phyloP scores from a whole-genome alignment of 2,329 filamentous ascomycete species.

The Colletotrichum sp. region DNA sequence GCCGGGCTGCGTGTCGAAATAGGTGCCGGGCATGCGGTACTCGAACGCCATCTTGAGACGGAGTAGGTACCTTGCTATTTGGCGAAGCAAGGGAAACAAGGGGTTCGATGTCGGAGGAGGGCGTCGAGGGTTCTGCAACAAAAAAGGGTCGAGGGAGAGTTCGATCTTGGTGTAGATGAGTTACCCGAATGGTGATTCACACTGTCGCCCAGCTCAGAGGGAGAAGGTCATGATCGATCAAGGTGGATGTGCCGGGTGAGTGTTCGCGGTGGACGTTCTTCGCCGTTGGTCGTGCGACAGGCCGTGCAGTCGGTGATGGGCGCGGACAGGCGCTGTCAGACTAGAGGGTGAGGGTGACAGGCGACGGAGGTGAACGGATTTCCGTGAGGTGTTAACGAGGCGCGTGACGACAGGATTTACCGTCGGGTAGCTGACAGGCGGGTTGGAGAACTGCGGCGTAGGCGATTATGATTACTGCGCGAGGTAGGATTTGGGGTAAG shows the following conservation, averaged over 20 bases:
- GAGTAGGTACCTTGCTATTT: not conserved
- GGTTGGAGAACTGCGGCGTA: not conserved
- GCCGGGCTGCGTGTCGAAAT: constrained; percentile 35
- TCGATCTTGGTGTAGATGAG: not conserved
- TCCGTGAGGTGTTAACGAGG: not conserved
- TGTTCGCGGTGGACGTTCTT: not conserved
- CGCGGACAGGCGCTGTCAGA: not conserved
- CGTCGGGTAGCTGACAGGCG: not conserved
- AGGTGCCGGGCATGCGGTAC: constrained; percentile 37
- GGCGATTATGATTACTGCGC: not conserved
- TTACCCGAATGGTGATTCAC: constrained; percentile 3
- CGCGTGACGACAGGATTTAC: not conserved
- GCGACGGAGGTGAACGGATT: not conserved
- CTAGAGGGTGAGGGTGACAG: not conserved
- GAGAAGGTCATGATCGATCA: constrained; percentile 7
- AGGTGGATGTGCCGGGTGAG: not conserved
- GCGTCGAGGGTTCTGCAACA: not conserved
- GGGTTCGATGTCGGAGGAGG: not conserved
- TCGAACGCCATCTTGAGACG: constrained; percentile 32
- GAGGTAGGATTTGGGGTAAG: not conserved
- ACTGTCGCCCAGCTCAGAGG: constrained; percentile 8
- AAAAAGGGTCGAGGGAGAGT: not conserved
- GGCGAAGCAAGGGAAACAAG: not conserved
- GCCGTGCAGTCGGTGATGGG: not conserved
- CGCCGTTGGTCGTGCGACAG: not conserved